phyloP scores from a whole-genome alignment of 257 asterid species.

The Ehretia macrophylla region DNA sequence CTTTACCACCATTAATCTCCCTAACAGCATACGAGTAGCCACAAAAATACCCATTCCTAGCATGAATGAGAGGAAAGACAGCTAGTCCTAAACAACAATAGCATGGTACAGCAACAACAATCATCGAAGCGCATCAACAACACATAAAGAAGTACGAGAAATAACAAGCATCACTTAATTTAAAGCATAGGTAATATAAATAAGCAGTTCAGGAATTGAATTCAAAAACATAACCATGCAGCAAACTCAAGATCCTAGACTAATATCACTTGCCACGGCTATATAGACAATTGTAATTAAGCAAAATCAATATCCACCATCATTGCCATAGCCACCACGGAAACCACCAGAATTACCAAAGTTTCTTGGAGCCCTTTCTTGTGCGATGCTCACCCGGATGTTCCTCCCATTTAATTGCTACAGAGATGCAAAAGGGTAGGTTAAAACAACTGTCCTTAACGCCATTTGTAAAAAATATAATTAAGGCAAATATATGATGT shows the following conservation, averaged over 20 bases:
- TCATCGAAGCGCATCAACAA: no score
- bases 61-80: no score
- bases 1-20: no score
- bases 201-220: no score
- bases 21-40: no score
- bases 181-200: neutral
- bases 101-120: no score
- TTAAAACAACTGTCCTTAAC: no score
- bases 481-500: neutral
- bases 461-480: no score
- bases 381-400: slow-evolving; percentile 60
- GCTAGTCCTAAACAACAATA: no score
- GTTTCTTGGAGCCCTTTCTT: slow-evolving; percentile 57
- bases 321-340: slow-evolving; percentile 30
- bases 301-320: slow-evolving; percentile 8
- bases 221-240: neutral
- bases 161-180: neutral
- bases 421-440: slow-evolving; percentile 11
- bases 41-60: no score
- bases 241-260: neutral
- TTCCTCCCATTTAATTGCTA: slow-evolving; percentile 65
- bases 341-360: slow-evolving; percentile 27
- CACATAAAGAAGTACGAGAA: neutral
- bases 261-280: neutral
- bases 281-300: neutral